These are phyloP conservation scores for Nakataea oryzae DNA, from an alignment of 2,329 filamentous ascomycete species.

Conservation along the genomic window DNA sequence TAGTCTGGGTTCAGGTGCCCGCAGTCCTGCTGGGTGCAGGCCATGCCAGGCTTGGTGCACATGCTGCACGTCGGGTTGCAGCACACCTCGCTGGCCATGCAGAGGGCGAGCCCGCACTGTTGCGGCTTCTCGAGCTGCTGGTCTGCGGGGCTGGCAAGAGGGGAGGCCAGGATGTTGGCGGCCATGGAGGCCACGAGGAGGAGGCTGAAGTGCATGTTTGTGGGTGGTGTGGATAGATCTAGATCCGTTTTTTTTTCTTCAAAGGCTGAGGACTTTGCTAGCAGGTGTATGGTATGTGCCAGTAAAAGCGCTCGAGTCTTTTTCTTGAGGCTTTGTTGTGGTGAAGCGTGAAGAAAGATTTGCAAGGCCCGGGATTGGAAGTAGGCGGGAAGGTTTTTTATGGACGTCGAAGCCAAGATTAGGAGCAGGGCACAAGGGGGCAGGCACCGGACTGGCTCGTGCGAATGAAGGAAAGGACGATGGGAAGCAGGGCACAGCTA, in stretches of 20 bases:
- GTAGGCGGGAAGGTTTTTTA: background rate
- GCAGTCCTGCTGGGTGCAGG: conserved; percentile 11
- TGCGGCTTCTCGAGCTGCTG: background rate
- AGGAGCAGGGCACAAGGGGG: background rate
- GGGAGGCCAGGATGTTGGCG: background rate
- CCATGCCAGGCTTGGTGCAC: conserved; percentile 10
- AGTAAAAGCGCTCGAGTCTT: background rate
- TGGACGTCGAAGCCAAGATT: background rate
- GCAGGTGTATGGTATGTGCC: background rate
- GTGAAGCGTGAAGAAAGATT: background rate
- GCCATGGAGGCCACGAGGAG: background rate
- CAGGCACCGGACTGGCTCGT: background rate
- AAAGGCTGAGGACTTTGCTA: background rate
- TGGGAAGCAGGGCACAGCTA: background rate
- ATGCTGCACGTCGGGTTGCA: conserved; percentile 12
- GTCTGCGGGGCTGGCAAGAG: background rate
- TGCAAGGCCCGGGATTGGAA: no score
- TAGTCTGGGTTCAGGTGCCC: background rate
- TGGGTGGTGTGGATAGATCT: background rate
- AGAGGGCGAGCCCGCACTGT: conserved; percentile 9
- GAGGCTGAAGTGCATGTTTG: background rate
- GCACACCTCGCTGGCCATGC: conserved; percentile 9
- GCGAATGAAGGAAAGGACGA: background rate
- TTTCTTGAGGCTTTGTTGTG: background rate
- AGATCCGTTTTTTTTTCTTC: background rate